Conservation (phyloP, 768 basidiomycete species). For the Leccinellum albellum region DNA sequence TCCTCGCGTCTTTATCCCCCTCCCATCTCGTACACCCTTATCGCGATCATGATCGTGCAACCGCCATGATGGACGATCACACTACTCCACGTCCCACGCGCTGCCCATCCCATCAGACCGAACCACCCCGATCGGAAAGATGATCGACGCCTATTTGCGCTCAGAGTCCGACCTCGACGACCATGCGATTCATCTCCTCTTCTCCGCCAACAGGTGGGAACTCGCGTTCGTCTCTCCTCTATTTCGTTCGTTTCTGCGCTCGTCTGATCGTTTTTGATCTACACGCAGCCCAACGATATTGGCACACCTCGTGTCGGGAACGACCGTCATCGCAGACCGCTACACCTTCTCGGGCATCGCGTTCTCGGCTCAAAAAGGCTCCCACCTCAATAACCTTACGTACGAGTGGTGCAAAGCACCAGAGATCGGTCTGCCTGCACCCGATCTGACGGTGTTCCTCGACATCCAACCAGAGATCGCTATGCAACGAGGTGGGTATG, state of each 20-base stretch:
- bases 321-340: slow-evolving; percentile 81
- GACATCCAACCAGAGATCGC: slow-evolving; percentile 73
- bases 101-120: slow-evolving; percentile 53
- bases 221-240: slow-evolving; percentile 55
- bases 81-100: neutral
- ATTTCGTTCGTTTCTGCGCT: neutral
- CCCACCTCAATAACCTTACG: slow-evolving; percentile 41
- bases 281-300: slow-evolving; percentile 56
- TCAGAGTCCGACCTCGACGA: slow-evolving; percentile 87
- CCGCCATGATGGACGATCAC: neutral
- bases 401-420: slow-evolving; percentile 84
- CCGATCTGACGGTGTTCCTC: slow-evolving; percentile 86
- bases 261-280: neutral
- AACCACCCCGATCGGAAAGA: slow-evolving; percentile 83
- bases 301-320: slow-evolving; percentile 55
- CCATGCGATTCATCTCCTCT: slow-evolving; percentile 86
- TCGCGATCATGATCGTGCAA: neutral
- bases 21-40: too few species aligned
- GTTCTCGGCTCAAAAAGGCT: slow-evolving; percentile 63
- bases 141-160: slow-evolving; percentile 90
- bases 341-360: slow-evolving; percentile 97
- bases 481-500: slow-evolving; percentile 70
- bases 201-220: slow-evolving; percentile 98
- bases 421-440: slow-evolving; percentile 83
- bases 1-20: neutral